A percentile compares a stretch with the other conserved stretches of the same genome.
These are phyloP conservation scores for Tetrapisispora nanseiensis DNA, from an alignment of 805 yeast genomes.

Conservation along the genomic window DNA sequence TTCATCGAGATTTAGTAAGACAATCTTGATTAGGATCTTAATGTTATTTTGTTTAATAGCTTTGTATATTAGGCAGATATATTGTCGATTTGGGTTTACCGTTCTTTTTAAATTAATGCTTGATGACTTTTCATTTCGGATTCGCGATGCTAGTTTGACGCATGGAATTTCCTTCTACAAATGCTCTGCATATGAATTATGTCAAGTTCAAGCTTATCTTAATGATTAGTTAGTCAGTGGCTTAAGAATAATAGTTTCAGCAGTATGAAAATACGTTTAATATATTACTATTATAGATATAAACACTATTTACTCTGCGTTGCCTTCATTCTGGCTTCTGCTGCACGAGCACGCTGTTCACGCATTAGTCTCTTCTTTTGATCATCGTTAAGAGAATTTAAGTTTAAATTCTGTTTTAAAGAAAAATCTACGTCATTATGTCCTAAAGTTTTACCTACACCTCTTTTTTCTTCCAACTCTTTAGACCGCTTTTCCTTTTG, in stretches of 20 bases:
- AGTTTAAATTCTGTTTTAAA: constrained; percentile 31
- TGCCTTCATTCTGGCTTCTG: constrained; percentile 67
- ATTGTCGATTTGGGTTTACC: too few relatives aligned
- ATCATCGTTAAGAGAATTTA: constrained; percentile 58
- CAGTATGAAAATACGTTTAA: too few relatives aligned
- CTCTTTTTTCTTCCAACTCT: constrained; percentile 19
- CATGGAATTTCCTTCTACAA: too few relatives aligned
- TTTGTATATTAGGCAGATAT: background rate
- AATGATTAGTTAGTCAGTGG: too few relatives aligned
- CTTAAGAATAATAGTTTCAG: too few relatives aligned
- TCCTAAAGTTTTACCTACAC: constrained; percentile 31
- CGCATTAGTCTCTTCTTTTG: constrained; percentile 76
- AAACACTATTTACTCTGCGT: constrained; percentile 1
- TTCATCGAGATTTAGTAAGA: background rate
- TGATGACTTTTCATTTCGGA: too few relatives aligned
- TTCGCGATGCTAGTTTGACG: too few relatives aligned
- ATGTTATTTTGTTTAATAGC: background rate
- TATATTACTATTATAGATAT: background rate
- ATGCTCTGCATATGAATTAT: too few relatives aligned
- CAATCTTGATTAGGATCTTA: too few relatives aligned
- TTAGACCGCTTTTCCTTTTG: constrained; percentile 22
- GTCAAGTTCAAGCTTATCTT: too few relatives aligned
- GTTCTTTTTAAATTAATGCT: too few relatives aligned
- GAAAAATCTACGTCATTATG: constrained; percentile 12
- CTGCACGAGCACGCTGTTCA: constrained; percentile 93